Base-by-base conservation (phyloP, 352 stramenopile species). In the Peronosclerospora sorghi region DNA sequence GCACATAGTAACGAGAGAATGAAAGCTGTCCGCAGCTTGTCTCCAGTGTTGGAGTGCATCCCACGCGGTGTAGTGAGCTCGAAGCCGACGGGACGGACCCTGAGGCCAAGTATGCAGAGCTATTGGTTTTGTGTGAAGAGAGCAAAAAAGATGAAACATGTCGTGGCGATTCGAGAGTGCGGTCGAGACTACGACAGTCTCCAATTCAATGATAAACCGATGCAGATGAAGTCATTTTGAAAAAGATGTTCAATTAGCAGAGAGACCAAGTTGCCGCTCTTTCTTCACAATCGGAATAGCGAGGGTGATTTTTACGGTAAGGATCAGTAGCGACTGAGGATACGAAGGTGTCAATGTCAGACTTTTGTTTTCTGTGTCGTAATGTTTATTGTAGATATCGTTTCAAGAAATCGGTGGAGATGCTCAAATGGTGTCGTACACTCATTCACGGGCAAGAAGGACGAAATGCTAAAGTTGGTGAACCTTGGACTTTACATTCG, bases 171-270 rank as follows among this genome's bases (percentile, higher is more conserved):
- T 45, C 94, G 95, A 23, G 95, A 98, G 69, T 97, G 89, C 50
- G 95, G 94, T 32, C 64, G 98, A 30, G 94, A 98, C 68, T 98
- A 98, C 62, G 95, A 97, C 63, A 75, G 95, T 14, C 68, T 98
- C 17, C 68, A 98, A 52, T 98, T 98, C 51, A 97, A 83, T 66
- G 56, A 75, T 19, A 96, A 88, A 48, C 69, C 80, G 35, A 80
- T 76, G 39, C 94, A 98, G 62, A 56, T 79, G 27, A 77, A 86
- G 37, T 96, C n/a, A 95, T 55, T 97, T 98, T 66, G 62, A 92
- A 50, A 74, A 79, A 35, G 95, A 98, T 47, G 86, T 98, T 35
- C 64, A 95, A 50, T 67, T 98, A 19, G 74, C 77, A 5, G 68
- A 88, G 38, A 56, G 41, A 84, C 70, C 12, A 52, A 75, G 30